Evolutionary conservation across 1,284 basidiomycete genomes (phyloP).

Genomic region (Pseudozyma pruni): DNA sequence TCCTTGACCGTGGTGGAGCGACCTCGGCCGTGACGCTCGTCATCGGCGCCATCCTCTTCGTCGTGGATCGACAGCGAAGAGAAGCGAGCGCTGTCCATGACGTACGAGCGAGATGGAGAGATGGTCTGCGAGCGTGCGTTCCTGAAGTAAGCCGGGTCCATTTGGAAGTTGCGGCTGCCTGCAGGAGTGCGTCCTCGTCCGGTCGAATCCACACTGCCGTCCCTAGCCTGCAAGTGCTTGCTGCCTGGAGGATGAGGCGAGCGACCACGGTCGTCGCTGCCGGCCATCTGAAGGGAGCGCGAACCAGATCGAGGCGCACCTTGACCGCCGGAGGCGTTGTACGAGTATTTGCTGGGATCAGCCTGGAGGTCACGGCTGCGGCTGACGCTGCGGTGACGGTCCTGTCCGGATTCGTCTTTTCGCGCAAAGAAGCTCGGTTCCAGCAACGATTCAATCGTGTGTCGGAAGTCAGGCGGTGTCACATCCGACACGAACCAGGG

Average conservation of each 20-base stretch:
- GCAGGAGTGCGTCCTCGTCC: constrained; percentile 43
- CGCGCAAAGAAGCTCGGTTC: constrained; percentile 72
- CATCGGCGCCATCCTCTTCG: constrained; percentile 32
- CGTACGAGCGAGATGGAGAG: constrained; percentile 55
- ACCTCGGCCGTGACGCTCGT: constrained; percentile 39
- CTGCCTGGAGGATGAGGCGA: constrained; percentile 47
- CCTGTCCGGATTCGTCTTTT: constrained; percentile 27
- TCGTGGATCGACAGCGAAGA: constrained; percentile 52
- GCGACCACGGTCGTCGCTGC: constrained; percentile 37
- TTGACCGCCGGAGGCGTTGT: constrained; percentile 26
- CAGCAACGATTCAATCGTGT: constrained; percentile 69
- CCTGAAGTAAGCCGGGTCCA: constrained; percentile 61
- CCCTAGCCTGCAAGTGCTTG: constrained; percentile 42
- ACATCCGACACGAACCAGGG: constrained; percentile 66
- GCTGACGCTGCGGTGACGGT: constrained; percentile 45
- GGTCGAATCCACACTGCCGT: constrained; percentile 50
- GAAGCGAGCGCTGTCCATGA: constrained; percentile 56
- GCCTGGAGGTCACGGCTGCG: constrained; percentile 46
- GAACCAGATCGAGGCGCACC: constrained; percentile 24
- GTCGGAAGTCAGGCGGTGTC: constrained; percentile 63
- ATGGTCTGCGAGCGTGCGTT: constrained; percentile 54
- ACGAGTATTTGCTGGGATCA: constrained; percentile 40
- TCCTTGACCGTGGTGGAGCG: constrained; percentile 46
- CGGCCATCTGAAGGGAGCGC: constrained; percentile 45
- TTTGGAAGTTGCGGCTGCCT: constrained; percentile 47